Base-by-base conservation (phyloP, 768 basidiomycete species). In the Trametes sanguinea region DNA sequence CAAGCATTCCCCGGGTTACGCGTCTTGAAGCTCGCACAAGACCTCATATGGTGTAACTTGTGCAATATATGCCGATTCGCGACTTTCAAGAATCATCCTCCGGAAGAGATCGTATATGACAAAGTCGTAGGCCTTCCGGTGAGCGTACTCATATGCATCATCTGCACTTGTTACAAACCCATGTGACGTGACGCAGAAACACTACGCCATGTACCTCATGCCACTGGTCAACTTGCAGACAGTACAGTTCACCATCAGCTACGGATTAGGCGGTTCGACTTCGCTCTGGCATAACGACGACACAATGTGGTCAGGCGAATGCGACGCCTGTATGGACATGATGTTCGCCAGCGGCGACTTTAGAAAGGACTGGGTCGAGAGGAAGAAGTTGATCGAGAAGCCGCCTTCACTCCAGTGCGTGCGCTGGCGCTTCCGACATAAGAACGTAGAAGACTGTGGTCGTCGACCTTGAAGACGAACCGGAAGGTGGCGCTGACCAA, bases 121-220 rank as follows among this genome's bases (percentile, higher is more conserved):
- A 58, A 62, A n/a, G 48, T 57, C 4, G 57, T 60, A 2, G 66
- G 66, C 4, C 61, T 67, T 11, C 66, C 66, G 40, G 66, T 67
- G 43, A 27, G 63, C n/a, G 6, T 6, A 27, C 10, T 51, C 4
- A 11, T 14, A 10, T 6, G 17, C 13, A 1, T n/a, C 22, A 6
- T 14, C 5, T 5, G n/a, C 27, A 17, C 17, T 47, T 44, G 8
- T 53, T 51, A 17, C 35, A 39, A 39, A 14, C 42, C 13, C 7
- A n/a, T 17, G 37, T 32, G 29, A 2, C 27, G 4, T 16, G 29
- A 13, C 17, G 8, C 37, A 67, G 63, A 52, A 33, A 10, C 60
- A 62, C 32, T 62, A 64, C 27, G 57, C 40, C 2, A 43, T 16
- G 16, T 37, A 51, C 8, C 54, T 64, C 30, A 51, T 44, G 42